These are phyloP conservation scores for Sporothrix brunneoviolacea DNA, from an alignment of 2,329 filamentous ascomycete species.

Conservation along the genomic window DNA sequence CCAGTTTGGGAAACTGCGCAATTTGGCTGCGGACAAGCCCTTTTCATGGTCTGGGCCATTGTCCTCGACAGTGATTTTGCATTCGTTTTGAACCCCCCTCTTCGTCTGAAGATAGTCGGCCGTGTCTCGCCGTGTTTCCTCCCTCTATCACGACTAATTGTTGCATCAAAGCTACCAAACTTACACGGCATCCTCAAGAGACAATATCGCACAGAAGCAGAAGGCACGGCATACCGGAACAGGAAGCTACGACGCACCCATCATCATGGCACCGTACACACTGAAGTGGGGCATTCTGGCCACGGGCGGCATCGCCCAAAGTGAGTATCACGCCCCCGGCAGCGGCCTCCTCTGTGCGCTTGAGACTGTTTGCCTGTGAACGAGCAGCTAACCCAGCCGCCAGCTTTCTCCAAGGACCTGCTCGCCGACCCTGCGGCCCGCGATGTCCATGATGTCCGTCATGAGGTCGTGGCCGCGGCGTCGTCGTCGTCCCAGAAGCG, in stretches of 20 bases:
- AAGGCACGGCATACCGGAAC: background rate
- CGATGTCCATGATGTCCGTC: constrained; percentile 63
- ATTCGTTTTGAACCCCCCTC: background rate
- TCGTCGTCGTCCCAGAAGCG: constrained; percentile 67
- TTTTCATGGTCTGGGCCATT: no score
- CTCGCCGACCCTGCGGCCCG: constrained; percentile 65
- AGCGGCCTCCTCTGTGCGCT: no score
- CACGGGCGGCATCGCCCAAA: constrained; percentile 52
- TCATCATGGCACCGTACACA: constrained; percentile 33
- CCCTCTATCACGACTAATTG: background rate
- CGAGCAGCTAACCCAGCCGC: no score
- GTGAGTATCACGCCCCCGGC: constrained; percentile 34
- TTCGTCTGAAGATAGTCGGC: background rate
- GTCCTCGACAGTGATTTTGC: no score
- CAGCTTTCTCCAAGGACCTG: constrained; percentile 71
- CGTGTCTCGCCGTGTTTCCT: background rate
- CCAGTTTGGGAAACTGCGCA: constrained; percentile 4
- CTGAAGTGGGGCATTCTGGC: constrained; percentile 56
- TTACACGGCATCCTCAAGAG: background rate
- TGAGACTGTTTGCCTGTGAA: no score
- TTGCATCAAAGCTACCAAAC: no score
- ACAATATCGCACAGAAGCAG: background rate
- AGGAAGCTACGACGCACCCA: constrained; percentile 13
- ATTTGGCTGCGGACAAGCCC: background rate
- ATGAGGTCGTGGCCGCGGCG: constrained; percentile 72